Conservation (phyloP, 2,329 filamentous ascomycete species). For the Ampelomyces quisqualis region DNA sequence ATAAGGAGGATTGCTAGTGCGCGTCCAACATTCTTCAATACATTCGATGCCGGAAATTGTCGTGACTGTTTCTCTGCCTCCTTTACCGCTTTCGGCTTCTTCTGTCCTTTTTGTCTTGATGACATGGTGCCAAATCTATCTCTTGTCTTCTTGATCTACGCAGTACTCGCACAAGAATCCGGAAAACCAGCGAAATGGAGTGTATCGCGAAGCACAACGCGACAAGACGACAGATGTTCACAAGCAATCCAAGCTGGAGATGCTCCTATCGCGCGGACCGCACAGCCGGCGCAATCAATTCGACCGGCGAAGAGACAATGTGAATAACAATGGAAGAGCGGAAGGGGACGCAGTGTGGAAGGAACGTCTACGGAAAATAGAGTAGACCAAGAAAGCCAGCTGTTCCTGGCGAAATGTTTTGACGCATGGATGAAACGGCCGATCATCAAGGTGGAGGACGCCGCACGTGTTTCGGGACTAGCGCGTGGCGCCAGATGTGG, state of each 20-base stretch:
- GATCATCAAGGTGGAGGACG: constrained; percentile 22
- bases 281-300: constrained; percentile 20
- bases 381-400: constrained; percentile 32
- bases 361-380: constrained; percentile 12
- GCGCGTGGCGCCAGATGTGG: constrained; percentile 26
- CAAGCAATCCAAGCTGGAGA: constrained; percentile 9
- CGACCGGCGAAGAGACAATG: constrained; percentile 21
- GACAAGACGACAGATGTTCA: constrained; percentile 9
- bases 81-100: constrained; percentile 38
- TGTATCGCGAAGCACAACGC: constrained; percentile 1
- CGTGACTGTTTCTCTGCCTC: constrained; percentile 27
- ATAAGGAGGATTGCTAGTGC: constrained; percentile 53
- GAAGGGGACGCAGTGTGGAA: constrained; percentile 7
- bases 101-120: constrained; percentile 35
- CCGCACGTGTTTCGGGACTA: constrained; percentile 25
- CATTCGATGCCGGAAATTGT: constrained; percentile 22
- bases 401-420: constrained; percentile 28
- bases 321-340: too few species aligned
- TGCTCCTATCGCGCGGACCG: constrained; percentile 20
- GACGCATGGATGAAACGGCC: constrained; percentile 41
- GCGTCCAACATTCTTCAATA: constrained; percentile 35
- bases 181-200: background rate
- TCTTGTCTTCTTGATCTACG: constrained; percentile 6
- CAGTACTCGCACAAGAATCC: too few species aligned
- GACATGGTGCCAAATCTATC: constrained; percentile 28